Evolutionary conservation across 805 yeast genomes (phyloP).

Genomic region (Pichia thaimueangensis): DNA sequence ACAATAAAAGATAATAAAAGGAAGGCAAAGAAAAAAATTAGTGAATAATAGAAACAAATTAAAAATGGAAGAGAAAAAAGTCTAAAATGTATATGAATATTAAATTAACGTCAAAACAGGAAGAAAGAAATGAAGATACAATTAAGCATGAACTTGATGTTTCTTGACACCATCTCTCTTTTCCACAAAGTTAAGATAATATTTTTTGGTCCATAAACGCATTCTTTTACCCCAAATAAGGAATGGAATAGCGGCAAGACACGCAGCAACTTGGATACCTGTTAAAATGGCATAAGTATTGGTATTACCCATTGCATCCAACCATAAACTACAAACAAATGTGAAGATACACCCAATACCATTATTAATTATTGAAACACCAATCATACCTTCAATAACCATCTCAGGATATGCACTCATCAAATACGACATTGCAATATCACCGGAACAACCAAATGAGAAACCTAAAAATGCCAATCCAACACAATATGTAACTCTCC

Average conservation of each 20-base stretch:
- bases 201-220: slow-evolving; percentile 50
- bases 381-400: slow-evolving; percentile 67
- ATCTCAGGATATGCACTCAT: slow-evolving; percentile 67
- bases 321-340: slow-evolving; percentile 56
- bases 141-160: slow-evolving; percentile 5
- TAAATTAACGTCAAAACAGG: no score
- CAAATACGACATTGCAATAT: slow-evolving; percentile 58
- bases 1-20: no score
- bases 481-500: slow-evolving; percentile 46
- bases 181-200: slow-evolving; percentile 49
- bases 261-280: slow-evolving; percentile 49
- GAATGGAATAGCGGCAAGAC: slow-evolving; percentile 44
- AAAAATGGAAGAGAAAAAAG: no score
- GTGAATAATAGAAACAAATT: no score
- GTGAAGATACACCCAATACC: slow-evolving; percentile 61
- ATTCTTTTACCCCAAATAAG: slow-evolving; percentile 44
- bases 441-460: slow-evolving; percentile 68
- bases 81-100: no score
- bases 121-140: no score
- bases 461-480: slow-evolving; percentile 63
- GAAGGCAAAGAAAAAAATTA: no score
- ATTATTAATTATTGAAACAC: slow-evolving; percentile 60
- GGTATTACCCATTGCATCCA: slow-evolving; percentile 49
- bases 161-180: slow-evolving; percentile 37
- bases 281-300: slow-evolving; percentile 58